Evolutionary conservation across 1,284 basidiomycete genomes (phyloP), one percentile per base, ranked within the genome.

Genomic region (Puccinia triticina): DNA sequence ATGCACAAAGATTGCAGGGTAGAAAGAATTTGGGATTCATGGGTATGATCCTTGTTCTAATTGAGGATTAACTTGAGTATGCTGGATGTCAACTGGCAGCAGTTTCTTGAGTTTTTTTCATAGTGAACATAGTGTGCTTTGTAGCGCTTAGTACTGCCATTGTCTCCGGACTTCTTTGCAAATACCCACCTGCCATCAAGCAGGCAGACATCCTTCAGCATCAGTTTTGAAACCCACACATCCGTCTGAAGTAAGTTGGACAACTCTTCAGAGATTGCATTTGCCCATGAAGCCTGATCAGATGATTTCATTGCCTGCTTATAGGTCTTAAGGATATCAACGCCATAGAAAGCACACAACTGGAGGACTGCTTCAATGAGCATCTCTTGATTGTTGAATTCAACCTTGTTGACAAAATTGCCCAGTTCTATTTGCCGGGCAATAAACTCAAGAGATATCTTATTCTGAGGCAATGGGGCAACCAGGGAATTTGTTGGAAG

Each of bases 71-170:
- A n/a, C n/a, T n/a, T n/a, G n/a, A n/a, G n/a, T n/a, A n/a, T n/a
- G n/a, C n/a, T n/a, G n/a, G n/a, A n/a, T n/a, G n/a, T n/a, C n/a
- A n/a, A n/a, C n/a, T n/a, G n/a, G n/a, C n/a, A n/a, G n/a, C n/a
- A n/a, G n/a, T n/a, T n/a, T n/a, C n/a, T n/a, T n/a, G n/a, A n/a
- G n/a, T n/a, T n/a, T n/a, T n/a, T n/a, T n/a, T n/a, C n/a, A n/a
- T n/a, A n/a, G n/a, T n/a, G n/a, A 29, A 84, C 82, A 32, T 73
- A 83, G 21, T 83, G 16, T 2, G 83, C 83, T 71, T 84, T 83
- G 77, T 77, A 83, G 23, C 46, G 2, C 4, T 7, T 40, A 5
- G 67, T 16, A 12, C 14, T n/a, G n/a, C 83, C 83, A 37, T 69
- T 43, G 10, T 43, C 18, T 2, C 71, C 32, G 21, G 43, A n/a